Conservation (phyloP, 768 basidiomycete genomes). For the Tulasnella sp. region DNA sequence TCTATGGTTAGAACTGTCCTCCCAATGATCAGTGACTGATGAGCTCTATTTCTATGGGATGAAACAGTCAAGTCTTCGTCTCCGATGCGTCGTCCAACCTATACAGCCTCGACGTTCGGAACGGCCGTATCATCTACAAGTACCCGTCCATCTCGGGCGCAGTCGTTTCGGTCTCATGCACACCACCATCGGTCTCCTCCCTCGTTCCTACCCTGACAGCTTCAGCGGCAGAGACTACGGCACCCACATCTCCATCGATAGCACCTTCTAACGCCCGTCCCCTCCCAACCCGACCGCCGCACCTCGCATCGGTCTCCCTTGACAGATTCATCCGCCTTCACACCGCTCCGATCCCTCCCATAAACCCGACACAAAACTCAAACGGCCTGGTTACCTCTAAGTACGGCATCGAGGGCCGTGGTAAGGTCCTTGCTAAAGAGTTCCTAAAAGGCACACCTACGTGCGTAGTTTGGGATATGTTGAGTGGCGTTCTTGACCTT, state of each 20-base stretch:
- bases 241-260: neutral
- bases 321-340: constrained; percentile 68
- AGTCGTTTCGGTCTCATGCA: neutral
- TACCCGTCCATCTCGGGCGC: constrained; percentile 46
- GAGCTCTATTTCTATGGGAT: neutral
- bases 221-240: no score
- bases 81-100: constrained; percentile 56
- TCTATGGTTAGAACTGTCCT: no score
- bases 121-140: constrained; percentile 49
- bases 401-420: constrained; percentile 41
- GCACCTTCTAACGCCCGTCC: neutral
- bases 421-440: constrained; percentile 45
- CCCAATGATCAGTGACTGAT: neutral
- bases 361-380: constrained; percentile 40
- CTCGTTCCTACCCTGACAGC: neutral
- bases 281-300: neutral
- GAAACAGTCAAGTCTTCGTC: constrained; percentile 53
- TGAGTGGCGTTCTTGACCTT: neutral
- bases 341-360: constrained; percentile 32
- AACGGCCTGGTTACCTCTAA: constrained; percentile 28
- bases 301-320: constrained; percentile 48
- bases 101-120: constrained; percentile 58
- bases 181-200: neutral
- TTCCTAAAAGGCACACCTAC: constrained; percentile 56
- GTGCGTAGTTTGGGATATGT: constrained; percentile 46